Conservation (phyloP, 2,329 filamentous ascomycete species). For the Cladosporium sphaerospermum region DNA sequence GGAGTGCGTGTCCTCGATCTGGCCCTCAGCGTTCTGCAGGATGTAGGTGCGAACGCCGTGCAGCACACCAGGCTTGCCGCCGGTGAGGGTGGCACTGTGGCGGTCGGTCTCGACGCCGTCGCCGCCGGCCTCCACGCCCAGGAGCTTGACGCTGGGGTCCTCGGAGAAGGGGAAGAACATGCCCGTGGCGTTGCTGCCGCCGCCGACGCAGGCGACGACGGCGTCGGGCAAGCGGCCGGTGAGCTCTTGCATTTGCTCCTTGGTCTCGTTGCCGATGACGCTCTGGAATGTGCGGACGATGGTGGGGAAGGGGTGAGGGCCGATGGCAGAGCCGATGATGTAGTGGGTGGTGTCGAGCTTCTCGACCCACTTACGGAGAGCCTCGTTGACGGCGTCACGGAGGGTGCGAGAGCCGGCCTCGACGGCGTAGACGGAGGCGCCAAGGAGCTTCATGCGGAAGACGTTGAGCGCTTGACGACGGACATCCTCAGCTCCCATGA, state of each 20-base stretch:
- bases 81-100: conserved; percentile 82
- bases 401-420: conserved; percentile 72
- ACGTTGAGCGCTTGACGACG: conserved; percentile 94
- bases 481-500: conserved; percentile 97
- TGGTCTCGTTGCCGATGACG: conserved; percentile 92
- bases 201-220: conserved; percentile 92
- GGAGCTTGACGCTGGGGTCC: conserved; percentile 75
- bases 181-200: conserved; percentile 88
- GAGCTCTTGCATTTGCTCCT: conserved; percentile 78
- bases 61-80: conserved; percentile 83
- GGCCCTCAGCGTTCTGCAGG: conserved; percentile 84
- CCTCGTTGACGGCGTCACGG: conserved; percentile 77
- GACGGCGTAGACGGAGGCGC: conserved; percentile 86
- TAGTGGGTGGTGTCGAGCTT: conserved; percentile 93
- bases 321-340: conserved; percentile 95
- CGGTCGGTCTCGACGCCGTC: conserved; percentile 81
- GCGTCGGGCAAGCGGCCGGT: conserved; percentile 88
- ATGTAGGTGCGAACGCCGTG: conserved; percentile 96
- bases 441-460: conserved; percentile 95
- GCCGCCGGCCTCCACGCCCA: conserved; percentile 92
- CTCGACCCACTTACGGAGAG: conserved; percentile 87
- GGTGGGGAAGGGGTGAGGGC: conserved; percentile 94
- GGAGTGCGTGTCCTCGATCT: conserved; percentile 92
- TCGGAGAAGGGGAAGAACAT: conserved; percentile 98
- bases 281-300: conserved; percentile 97